Evolutionary conservation across 2,329 filamentous ascomycete species (phyloP).

Genomic region (Dactylonectria estremocensis): DNA sequence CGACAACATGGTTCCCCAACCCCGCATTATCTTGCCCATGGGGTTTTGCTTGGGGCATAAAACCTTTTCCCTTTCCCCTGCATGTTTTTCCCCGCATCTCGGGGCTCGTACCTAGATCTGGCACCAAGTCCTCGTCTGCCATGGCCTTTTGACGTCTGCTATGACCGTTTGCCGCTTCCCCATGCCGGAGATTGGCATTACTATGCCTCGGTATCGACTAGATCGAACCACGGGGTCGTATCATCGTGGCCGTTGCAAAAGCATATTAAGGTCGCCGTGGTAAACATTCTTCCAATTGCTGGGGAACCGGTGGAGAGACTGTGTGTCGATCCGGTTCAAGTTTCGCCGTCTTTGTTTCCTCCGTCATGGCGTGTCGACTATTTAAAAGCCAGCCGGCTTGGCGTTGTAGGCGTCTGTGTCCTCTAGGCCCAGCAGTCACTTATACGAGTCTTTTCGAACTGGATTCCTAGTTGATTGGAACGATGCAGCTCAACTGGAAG

Average conservation of each 20-base stretch:
- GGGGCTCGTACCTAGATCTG: conserved; percentile 6
- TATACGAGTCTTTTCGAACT: neutral
- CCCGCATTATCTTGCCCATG: conserved; percentile 17
- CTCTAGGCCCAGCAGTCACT: neutral
- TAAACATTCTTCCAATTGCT: conserved; percentile 27
- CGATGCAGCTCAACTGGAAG: conserved; percentile 23
- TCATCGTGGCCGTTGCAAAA: neutral
- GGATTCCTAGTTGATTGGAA: neutral
- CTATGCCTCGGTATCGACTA: conserved; percentile 21
- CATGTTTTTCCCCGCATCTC: conserved; percentile 13
- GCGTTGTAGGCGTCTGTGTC: neutral
- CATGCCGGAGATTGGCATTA: conserved; percentile 7
- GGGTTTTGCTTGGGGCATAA: conserved; percentile 4
- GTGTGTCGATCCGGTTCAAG: neutral
- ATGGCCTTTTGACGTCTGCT: conserved; percentile 1
- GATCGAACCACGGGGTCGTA: conserved; percentile 18
- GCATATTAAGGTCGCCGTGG: neutral
- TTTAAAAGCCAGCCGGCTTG: conserved; percentile 8
- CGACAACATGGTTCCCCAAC: neutral
- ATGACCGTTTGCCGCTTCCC: conserved; percentile 10
- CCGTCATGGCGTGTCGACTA: neutral
- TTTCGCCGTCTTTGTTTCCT: neutral
- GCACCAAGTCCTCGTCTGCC: neutral
- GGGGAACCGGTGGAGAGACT: neutral
- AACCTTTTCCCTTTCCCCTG: conserved; percentile 25